Base-by-base conservation (phyloP, 2,329 filamentous ascomycete genomes). In the Karstenula rhodostoma region DNA sequence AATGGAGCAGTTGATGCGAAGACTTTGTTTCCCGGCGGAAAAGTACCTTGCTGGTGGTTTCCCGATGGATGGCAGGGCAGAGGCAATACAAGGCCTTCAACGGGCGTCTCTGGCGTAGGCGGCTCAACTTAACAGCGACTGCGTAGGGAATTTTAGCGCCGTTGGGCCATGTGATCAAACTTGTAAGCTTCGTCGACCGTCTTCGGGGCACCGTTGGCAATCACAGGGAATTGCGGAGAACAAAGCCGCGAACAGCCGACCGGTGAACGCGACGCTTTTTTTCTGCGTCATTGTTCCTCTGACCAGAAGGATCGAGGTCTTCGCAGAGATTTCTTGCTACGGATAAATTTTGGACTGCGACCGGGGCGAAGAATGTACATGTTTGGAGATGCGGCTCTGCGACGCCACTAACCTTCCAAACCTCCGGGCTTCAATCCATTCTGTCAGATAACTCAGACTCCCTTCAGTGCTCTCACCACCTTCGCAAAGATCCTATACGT, bases 221-320 rank as follows among this genome's bases (percentile, higher is more conserved):
- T 37, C 47, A 32, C 44, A 23, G 25, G 15, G 15, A 23, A 23
- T 15, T 25, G 35, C 35, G 44, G 54, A 29, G 40, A 33, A 59
- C 66, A 68, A 71, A 72, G 70, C 72, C 72, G 71, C 57, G 57
- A 62, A 68, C 67, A 73, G 58, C 72, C 72, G 72, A 35, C 27
- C 51, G 51, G 25, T 17, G 17, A 54, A 43, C 48, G n/a, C 19
- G 32, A 54, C 37, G 43, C 7, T 22, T 33, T 54, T 54, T 7
- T 6, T 15, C 37, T 15, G 42, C 35, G 50, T 53, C 50, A 53
- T 53, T 40, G n/a, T n/a, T 40, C 17, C 15, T 40, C 7, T 8
- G 5, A 6, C 7, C 15, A 40, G 9, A 19, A 9, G 29, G 8
- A 32, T 9, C 12, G 29, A 32, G 29, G 29, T 10, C 29, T 32